Percentiles rank a stretch among this genome's conserved stretches.
phyloP scores from a whole-genome alignment of 2,329 filamentous ascomycete species.

The Epichloe bromicola region DNA sequence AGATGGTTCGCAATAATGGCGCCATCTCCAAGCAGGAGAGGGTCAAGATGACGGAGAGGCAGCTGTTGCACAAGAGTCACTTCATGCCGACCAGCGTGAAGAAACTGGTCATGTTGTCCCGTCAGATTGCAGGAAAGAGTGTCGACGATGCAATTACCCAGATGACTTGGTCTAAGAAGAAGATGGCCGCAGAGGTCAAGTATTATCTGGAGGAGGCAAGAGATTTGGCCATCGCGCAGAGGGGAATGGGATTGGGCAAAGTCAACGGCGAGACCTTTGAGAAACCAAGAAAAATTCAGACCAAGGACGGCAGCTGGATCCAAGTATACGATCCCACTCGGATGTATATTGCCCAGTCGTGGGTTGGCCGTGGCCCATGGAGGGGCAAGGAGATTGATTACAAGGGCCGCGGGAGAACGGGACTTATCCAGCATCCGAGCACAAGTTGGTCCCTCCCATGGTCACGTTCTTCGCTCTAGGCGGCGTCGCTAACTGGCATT shows the following conservation, averaged over 20 bases:
- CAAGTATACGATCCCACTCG: constrained; percentile 60
- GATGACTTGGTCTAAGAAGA: constrained; percentile 94
- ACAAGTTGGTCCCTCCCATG: constrained; percentile 49
- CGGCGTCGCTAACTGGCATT: not conserved
- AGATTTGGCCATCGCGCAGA: constrained; percentile 64
- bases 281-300: constrained; percentile 42
- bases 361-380: constrained; percentile 69
- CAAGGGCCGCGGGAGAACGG: constrained; percentile 61
- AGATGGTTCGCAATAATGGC: constrained; percentile 52
- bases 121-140: constrained; percentile 87
- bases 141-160: constrained; percentile 86
- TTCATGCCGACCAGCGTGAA: constrained; percentile 77
- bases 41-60: constrained; percentile 51
- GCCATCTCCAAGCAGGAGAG: constrained; percentile 44
- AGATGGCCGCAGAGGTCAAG: constrained; percentile 66
- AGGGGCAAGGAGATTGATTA: constrained; percentile 47
- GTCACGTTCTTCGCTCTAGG: not conserved
- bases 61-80: constrained; percentile 47
- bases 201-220: constrained; percentile 70
- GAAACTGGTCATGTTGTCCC: constrained; percentile 76
- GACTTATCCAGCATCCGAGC: constrained; percentile 55
- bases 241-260: constrained; percentile 68
- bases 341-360: constrained; percentile 85
- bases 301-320: constrained; percentile 63
- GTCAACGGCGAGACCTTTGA: constrained; percentile 26